Evolutionary conservation across 768 basidiomycete species (phyloP).

Genomic region (Tulasnella calospora): DNA sequence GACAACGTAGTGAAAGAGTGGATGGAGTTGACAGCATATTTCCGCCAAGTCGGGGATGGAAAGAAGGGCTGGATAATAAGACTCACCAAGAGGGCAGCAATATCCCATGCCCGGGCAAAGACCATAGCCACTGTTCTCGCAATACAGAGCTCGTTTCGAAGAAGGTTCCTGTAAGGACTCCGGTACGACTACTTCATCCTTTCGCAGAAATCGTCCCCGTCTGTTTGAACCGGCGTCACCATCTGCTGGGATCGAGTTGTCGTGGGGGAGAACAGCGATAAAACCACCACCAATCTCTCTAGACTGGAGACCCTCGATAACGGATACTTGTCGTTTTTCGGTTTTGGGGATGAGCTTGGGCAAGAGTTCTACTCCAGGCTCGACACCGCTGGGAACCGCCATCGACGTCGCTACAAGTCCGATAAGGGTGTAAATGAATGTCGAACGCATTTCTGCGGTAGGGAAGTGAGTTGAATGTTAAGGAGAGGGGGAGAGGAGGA

Average conservation of each 20-base stretch:
- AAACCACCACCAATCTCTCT: neutral
- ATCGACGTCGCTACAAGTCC: neutral
- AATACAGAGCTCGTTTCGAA: neutral
- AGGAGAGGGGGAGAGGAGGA: too few relatives aligned
- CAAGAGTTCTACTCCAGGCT: neutral
- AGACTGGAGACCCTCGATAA: neutral
- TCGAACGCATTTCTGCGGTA: neutral
- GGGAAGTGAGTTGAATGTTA: too few relatives aligned
- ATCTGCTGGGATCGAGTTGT: neutral
- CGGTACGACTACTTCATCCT: neutral
- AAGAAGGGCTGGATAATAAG: neutral
- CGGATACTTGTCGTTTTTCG: neutral
- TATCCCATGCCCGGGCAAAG: neutral
- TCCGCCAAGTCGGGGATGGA: neutral
- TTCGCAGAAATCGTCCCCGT: neutral
- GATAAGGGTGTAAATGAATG: neutral
- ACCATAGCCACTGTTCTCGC: neutral
- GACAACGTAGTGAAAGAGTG: neutral
- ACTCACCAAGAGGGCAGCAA: slow-evolving; percentile 22
- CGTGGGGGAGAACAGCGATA: neutral
- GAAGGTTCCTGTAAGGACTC: neutral
- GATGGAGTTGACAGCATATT: too few relatives aligned
- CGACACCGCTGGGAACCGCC: neutral
- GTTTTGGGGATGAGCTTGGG: neutral
- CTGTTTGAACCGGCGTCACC: neutral